Base-by-base conservation (phyloP, 2,329 filamentous ascomycete genomes). In the Xylaria digitata region DNA sequence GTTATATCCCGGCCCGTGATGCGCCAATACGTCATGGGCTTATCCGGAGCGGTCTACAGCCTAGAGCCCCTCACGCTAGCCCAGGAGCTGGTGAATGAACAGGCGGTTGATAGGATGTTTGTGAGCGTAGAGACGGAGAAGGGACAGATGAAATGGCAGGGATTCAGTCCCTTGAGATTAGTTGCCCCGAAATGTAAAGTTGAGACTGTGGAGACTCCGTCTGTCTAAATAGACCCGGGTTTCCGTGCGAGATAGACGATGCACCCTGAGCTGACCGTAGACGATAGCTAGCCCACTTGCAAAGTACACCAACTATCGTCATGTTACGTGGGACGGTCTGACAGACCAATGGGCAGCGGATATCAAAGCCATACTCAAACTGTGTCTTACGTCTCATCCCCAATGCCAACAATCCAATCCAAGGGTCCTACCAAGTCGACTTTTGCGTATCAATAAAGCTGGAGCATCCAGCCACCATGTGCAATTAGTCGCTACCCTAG, bases 291-390 rank as follows among this genome's bases (percentile, higher is more conserved):
- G 37, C n/a, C 37, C 48, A 9, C 58, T 61, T 61, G 58, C 48
- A 37, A 61, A 61, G 40, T 61, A 61, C 37, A 61, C 58, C 15
- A 61, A 61, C 8, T 61, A 43, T 61, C 48, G 48, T 21, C 48
- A 43, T 5, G 15, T 61, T 42, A 26, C 37, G 23, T 61, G 58
- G 48, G 37, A 45, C 45, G 58, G 58, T 3, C n/a, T 61, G 11
- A 61, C 58, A 32, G 17, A 26, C 17, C 30, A 59, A n/a, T 59
- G 43, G 56, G 56, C 40, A 11, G 17, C 17, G 48, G 48, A 43
- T 45, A 61, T 61, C 40, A 53, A 61, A 52, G 23, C 21, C 11
- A 53, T 53, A 30, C 58, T 61, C n/a, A 15, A 34, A 21, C 6
- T 26, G 9, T 53, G 58, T 53, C 23, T 53, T 53, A 53, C 34